Percentiles rank a stretch among this genome's conserved stretches.
phyloP scores from a whole-genome alignment of 108 stramenopile genomes.

The Fragilaria crotonensis region DNA sequence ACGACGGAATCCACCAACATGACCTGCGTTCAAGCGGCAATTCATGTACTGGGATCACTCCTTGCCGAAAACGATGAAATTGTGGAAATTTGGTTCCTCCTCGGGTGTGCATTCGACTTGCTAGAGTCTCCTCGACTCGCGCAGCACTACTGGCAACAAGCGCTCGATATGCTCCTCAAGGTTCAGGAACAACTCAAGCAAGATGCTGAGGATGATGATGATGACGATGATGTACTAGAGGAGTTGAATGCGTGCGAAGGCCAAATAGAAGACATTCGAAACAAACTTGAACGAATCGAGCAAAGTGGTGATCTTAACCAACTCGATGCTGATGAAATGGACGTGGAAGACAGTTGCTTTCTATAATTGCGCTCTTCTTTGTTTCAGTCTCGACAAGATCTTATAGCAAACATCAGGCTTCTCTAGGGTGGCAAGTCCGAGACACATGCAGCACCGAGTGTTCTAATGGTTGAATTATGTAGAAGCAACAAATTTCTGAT shows the following conservation, averaged over 20 bases:
- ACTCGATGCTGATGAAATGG: too few relatives aligned
- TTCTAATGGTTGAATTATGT: too few relatives aligned
- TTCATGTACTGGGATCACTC: conserved; percentile 75
- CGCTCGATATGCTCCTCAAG: conserved; percentile 61
- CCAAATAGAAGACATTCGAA: conserved; percentile 47
- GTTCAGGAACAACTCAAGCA: conserved; percentile 53
- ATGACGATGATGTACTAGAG: conserved; percentile 41
- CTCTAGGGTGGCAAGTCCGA: too few relatives aligned
- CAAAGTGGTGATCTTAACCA: too few relatives aligned
- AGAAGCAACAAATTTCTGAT: too few relatives aligned
- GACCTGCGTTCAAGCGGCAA: conserved; percentile 54
- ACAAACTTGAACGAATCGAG: neutral
- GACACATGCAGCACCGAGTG: too few relatives aligned
- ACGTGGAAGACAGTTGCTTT: too few relatives aligned
- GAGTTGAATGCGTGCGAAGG: conserved; percentile 39
- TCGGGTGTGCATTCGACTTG: conserved; percentile 72
- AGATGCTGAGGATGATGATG: conserved; percentile 35
- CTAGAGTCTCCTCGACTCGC: conserved; percentile 39
- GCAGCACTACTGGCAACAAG: conserved; percentile 52
- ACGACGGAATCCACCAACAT: conserved; percentile 10
- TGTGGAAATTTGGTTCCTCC: conserved; percentile 76
- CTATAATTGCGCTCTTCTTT: too few relatives aligned
- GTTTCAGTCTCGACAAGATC: too few relatives aligned
- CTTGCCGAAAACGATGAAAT: conserved; percentile 86
- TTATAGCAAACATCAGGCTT: too few relatives aligned